phyloP scores from a whole-genome alignment of 176 grass and related monocot genomes.

The Metroxylon sagu region DNA sequence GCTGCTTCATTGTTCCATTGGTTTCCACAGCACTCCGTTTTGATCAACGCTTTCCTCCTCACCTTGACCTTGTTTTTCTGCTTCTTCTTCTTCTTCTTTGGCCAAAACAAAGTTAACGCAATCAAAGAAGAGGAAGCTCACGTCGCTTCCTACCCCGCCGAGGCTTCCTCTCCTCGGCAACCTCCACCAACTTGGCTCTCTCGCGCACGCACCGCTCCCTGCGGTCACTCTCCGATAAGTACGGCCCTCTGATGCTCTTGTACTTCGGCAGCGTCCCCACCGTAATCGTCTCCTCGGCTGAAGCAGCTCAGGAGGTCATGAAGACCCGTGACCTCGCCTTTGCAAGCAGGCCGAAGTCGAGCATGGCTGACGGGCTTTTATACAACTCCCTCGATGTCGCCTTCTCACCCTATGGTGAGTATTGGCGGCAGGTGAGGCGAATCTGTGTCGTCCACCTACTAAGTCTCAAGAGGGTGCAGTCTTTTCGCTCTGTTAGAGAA shows the following conservation, averaged over 20 bases:
- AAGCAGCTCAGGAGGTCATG: constrained; percentile 24
- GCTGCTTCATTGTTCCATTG: too few relatives aligned
- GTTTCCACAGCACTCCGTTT: not conserved
- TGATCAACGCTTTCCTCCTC: constrained; percentile 1
- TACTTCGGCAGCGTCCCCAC: constrained; percentile 11
- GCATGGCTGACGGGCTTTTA: not conserved
- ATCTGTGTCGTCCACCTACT: constrained; percentile 33
- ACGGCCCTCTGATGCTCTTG: constrained; percentile 24
- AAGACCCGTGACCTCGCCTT: constrained; percentile 3
- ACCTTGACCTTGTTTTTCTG: not conserved
- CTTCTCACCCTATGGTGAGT: constrained; percentile 41
- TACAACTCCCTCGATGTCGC: constrained; percentile 2
- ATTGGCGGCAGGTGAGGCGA: constrained; percentile 36
- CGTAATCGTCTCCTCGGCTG: constrained; percentile 44
- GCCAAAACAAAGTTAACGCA: not conserved
- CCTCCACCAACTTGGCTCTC: constrained; percentile 36
- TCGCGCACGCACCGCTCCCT: constrained; percentile 34
- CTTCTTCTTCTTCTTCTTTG: constrained; percentile 12
- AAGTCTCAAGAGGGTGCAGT: constrained; percentile 29
- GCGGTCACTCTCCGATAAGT: constrained; percentile 5
- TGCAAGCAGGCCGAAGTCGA: not conserved
- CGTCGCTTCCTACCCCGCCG: constrained; percentile 22
- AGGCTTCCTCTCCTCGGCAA: constrained; percentile 41
- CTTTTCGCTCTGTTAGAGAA: constrained; percentile 25
- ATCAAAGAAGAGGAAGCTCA: not conserved